Evolutionary conservation across 73 alveolate genomes (phyloP).

Genomic region (Paramecium pentaurelia): DNA sequence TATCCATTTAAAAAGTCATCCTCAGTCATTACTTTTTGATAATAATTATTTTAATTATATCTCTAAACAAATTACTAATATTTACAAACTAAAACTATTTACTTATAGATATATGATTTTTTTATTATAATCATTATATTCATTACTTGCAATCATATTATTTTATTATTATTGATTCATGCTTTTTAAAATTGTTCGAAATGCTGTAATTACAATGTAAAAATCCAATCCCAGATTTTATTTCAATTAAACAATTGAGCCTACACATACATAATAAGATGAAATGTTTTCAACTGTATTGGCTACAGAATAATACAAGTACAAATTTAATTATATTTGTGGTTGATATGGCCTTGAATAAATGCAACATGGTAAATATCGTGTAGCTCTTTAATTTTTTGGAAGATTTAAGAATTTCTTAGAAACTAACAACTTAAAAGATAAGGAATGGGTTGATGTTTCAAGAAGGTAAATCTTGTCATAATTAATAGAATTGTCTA

Average conservation of each 20-base stretch:
- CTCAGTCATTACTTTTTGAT: not conserved
- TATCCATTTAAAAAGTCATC: not conserved
- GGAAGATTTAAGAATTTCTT: not conserved
- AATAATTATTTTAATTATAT: not conserved
- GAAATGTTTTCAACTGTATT: not conserved
- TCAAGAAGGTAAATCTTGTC: not conserved
- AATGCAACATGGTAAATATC: not conserved
- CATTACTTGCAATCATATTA: not conserved
- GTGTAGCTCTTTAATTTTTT: not conserved
- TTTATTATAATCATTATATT: not conserved
- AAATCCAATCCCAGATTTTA: not conserved
- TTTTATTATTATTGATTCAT: not conserved
- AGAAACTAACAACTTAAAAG: not conserved
- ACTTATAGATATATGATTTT: not conserved
- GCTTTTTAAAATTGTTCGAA: not conserved
- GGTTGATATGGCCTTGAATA: not conserved
- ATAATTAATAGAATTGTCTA: not conserved
- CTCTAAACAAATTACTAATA: not conserved
- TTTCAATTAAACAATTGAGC: not conserved
- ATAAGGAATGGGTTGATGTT: conserved; percentile 22
- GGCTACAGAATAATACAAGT: not conserved
- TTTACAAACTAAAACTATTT: not conserved
- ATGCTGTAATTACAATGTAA: not conserved
- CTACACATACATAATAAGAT: not conserved
- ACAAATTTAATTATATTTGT: not conserved